phyloP scores from a whole-genome alignment of 2,329 filamentous ascomycete genomes.

The Coniochaeta sp. region DNA sequence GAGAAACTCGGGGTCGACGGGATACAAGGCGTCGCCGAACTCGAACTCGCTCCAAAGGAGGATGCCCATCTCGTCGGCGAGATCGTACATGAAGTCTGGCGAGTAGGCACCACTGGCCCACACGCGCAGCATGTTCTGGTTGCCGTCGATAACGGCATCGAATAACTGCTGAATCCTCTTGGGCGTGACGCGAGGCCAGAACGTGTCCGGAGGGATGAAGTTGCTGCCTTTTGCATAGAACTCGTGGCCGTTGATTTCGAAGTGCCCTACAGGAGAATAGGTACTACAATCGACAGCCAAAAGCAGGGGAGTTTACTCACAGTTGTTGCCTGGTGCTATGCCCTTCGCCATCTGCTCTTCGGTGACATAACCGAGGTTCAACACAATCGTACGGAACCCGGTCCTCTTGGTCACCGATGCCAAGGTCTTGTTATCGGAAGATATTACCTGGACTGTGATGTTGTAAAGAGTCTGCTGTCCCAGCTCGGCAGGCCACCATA shows the following conservation, averaged over 20 bases:
- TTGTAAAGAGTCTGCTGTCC: slow-evolving; percentile 52
- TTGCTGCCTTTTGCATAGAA: slow-evolving; percentile 61
- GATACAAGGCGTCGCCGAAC: slow-evolving; percentile 55
- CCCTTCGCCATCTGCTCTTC: slow-evolving; percentile 44
- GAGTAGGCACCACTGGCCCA: slow-evolving; percentile 55
- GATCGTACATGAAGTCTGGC: slow-evolving; percentile 55
- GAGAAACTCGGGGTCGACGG: slow-evolving; percentile 43
- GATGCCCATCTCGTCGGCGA: slow-evolving; percentile 54
- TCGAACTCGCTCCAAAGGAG: slow-evolving; percentile 58
- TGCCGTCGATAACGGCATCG: slow-evolving; percentile 45
- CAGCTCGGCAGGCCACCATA: slow-evolving; percentile 56
- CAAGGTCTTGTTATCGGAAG: slow-evolving; percentile 25
- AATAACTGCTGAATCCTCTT: slow-evolving; percentile 45
- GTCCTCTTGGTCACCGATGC: slow-evolving; percentile 43
- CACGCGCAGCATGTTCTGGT: slow-evolving; percentile 59
- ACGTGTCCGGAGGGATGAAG: slow-evolving; percentile 55
- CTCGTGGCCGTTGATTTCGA: slow-evolving; percentile 57
- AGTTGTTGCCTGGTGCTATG: slow-evolving; percentile 23
- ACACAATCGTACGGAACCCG: slow-evolving; percentile 55
- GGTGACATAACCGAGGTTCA: slow-evolving; percentile 48
- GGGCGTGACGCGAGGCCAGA: slow-evolving; percentile 53
- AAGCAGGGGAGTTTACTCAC: not conserved
- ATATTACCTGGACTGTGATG: slow-evolving; percentile 39
- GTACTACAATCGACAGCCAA: not conserved
- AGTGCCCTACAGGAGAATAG: slow-evolving; percentile 45